Percentiles rank a stretch among this genome's conserved stretches.
Evolutionary conservation across 495 filamentous ascomycete species (phyloP).

Genomic region (Aspergillus ostianus): DNA sequence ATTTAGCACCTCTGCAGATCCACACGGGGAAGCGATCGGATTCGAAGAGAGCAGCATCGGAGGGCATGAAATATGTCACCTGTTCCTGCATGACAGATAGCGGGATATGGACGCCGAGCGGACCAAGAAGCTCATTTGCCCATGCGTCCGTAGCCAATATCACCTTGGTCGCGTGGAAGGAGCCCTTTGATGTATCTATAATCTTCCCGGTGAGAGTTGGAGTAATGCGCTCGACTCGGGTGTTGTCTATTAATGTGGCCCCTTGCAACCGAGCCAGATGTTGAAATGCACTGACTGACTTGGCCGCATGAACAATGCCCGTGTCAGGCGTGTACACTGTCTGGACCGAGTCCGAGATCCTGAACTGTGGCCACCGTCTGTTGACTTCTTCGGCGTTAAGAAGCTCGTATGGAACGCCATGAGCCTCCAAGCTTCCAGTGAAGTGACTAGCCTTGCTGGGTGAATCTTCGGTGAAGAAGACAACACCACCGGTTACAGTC

Average conservation of each 20-base stretch:
- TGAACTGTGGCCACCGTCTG: constrained; percentile 29
- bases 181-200: constrained; percentile 27
- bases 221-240: constrained; percentile 22
- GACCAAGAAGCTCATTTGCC: constrained; percentile 29
- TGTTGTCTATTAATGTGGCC: constrained; percentile 25
- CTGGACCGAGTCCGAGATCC: constrained; percentile 23
- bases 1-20: constrained; percentile 26
- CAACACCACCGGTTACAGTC: constrained; percentile 20
- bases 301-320: constrained; percentile 27
- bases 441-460: constrained; percentile 14
- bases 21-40: constrained; percentile 24
- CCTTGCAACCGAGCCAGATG: constrained; percentile 21
- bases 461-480: constrained; percentile 25
- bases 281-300: constrained; percentile 25
- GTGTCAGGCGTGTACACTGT: constrained; percentile 28
- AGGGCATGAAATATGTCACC: constrained; percentile 32
- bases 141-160: constrained; percentile 30
- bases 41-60: constrained; percentile 17
- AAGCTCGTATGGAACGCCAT: constrained; percentile 25
- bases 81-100: constrained; percentile 33
- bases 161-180: constrained; percentile 24
- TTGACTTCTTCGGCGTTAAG: constrained; percentile 26
- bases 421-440: constrained; percentile 15
- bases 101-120: constrained; percentile 26
- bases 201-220: constrained; percentile 16